A percentile compares a stretch with the other conserved stretches of the same genome.
phyloP scores from a whole-genome alignment of 768 basidiomycete genomes.

The Mycena maculata region DNA sequence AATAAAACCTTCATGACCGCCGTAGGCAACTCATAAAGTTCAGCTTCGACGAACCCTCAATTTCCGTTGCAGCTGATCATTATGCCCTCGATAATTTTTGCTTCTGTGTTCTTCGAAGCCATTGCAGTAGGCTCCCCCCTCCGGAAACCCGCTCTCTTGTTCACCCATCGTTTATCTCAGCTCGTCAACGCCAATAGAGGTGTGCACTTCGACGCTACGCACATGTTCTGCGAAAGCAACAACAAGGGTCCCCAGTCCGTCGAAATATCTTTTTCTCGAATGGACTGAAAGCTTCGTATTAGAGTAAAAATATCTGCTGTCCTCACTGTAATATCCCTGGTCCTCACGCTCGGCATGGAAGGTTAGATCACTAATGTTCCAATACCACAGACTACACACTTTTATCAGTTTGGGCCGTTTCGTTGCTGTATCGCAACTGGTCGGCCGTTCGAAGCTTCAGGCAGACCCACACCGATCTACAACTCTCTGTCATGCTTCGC shows the following conservation, averaged over 20 bases:
- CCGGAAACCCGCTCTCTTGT: too few species aligned
- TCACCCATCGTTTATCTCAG: neutral
- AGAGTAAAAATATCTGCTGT: slow-evolving; percentile 24
- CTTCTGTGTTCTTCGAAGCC: slow-evolving; percentile 15
- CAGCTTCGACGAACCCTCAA: neutral
- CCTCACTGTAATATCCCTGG: slow-evolving; percentile 11
- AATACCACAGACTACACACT: neutral
- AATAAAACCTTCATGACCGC: neutral
- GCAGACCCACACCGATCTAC: slow-evolving; percentile 9
- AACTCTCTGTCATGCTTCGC: slow-evolving; percentile 16
- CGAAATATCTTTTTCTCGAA: neutral
- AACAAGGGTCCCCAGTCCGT: slow-evolving; percentile 11
- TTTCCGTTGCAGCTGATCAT: neutral
- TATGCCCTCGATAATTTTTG: slow-evolving; percentile 15
- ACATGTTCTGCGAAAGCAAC: slow-evolving; percentile 22
- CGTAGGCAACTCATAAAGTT: neutral
- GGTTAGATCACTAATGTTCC: neutral
- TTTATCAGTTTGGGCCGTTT: slow-evolving; percentile 15
- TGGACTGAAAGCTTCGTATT: neutral
- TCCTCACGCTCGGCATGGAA: slow-evolving; percentile 24
- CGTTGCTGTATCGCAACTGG: slow-evolving; percentile 20
- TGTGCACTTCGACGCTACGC: slow-evolving; percentile 16
- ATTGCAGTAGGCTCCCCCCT: neutral
- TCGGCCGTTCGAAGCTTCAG: neutral
- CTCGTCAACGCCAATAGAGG: slow-evolving; percentile 11